Evolutionary conservation across 2,329 filamentous ascomycete species (phyloP), one percentile per base, ranked within the genome.

Genomic region (Sporothrix brunneoviolacea): DNA sequence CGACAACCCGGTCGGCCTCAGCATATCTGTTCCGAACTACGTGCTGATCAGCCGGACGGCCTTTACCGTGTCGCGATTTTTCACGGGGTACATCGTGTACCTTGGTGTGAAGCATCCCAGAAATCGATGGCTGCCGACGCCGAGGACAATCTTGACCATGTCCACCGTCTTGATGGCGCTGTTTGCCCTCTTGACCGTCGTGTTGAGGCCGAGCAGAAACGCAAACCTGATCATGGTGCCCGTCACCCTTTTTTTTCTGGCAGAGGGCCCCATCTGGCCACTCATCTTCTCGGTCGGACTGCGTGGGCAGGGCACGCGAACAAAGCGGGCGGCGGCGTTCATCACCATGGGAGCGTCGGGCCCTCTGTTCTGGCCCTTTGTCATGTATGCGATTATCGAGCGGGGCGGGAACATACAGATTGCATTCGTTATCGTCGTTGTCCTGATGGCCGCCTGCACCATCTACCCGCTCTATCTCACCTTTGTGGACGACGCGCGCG

Each of bases 241-340:
- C 56, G 69, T 86, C 3, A 72, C 83, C 35, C 59, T 91, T 24
- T 85, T 86, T 56, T 83, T 88, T 57, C 88, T 94, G 65, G 88
- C 87, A 61, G 88, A 91, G 64, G 86, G 84, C 0, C 88, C 89
- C 46, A 80, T 88, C 58, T 95, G 88, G 73, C 89, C 90, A 0
- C 82, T 91, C 2, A 83, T 93, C 53, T 89, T 90, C 58, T 82
- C 86, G 4, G 76, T 93, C 12, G 86, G 85, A 3, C 82, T 95
- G 53, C 80, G 88, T 3, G 88, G 89, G 1, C 79, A 94, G 44
- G 89, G 89, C 0, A 76, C 79, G n/a, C 77, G 88, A 57, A 90
- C 86, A 4, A 94, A 94, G 68, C 77, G 84, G 42, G 88, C 85
- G 0, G 84, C 85, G 0, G 85, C 84, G 2, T 87, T 81, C 64